A percentile compares a stretch with the other conserved stretches of the same genome.
Evolutionary conservation across 1,139 yeast species (phyloP).

Genomic region (Debaryomyces subglobosus): DNA sequence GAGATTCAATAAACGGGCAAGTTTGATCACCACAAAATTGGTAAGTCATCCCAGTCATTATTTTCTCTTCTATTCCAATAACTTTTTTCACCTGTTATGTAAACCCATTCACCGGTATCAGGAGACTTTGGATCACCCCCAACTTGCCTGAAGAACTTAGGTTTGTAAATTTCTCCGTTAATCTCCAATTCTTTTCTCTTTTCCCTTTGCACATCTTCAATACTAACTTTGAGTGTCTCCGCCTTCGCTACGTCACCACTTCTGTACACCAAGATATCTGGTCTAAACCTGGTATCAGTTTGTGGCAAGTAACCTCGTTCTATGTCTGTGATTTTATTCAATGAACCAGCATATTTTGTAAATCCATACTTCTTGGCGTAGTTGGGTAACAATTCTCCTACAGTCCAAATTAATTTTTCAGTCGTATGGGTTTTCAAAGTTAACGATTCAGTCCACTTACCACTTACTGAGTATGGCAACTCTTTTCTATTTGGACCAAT

Average conservation of each 20-base stretch:
- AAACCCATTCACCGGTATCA: constrained; percentile 59
- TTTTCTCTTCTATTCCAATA: constrained; percentile 80
- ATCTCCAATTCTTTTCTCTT: constrained; percentile 67
- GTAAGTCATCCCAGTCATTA: constrained; percentile 60
- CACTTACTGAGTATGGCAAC: constrained; percentile 51
- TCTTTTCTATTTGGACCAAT: constrained; percentile 40
- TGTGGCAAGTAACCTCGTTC: constrained; percentile 72
- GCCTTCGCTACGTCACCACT: constrained; percentile 70
- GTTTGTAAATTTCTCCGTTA: constrained; percentile 47
- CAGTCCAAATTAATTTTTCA: constrained; percentile 63
- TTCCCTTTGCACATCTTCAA: constrained; percentile 81
- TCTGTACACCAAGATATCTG: constrained; percentile 79
- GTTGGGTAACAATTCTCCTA: constrained; percentile 63
- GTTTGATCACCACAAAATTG: constrained; percentile 50
- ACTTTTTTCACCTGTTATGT: constrained; percentile 61
- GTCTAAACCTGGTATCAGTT: constrained; percentile 87
- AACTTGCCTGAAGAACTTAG: constrained; percentile 63
- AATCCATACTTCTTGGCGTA: constrained; percentile 77
- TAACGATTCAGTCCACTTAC: constrained; percentile 78
- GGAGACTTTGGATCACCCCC: constrained; percentile 30
- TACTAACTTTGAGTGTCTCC: constrained; percentile 61
- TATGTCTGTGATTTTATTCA: constrained; percentile 75
- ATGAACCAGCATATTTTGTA: constrained; percentile 76
- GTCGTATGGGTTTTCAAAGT: constrained; percentile 44
- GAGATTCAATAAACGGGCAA: not conserved